These are phyloP conservation scores for Periglandula ipomoeae DNA, from an alignment of 2,329 filamentous ascomycete genomes.

Conservation along the genomic window DNA sequence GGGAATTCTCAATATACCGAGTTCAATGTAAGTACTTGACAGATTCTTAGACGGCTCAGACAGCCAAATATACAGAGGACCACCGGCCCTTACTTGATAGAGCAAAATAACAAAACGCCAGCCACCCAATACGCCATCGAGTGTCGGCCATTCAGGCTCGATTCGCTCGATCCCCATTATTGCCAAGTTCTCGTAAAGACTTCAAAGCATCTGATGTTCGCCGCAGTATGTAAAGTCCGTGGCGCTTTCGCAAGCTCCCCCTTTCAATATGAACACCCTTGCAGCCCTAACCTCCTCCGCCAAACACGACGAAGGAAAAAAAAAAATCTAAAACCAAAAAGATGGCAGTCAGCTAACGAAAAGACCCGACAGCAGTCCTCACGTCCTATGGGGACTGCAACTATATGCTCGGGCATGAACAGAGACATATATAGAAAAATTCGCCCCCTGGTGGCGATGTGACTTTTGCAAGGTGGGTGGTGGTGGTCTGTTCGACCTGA, in stretches of 20 bases:
- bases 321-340: too few relatives aligned
- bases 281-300: not conserved
- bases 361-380: too few relatives aligned
- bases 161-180: not conserved
- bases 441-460: not conserved
- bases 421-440: too few relatives aligned
- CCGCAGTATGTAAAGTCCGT: not conserved
- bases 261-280: not conserved
- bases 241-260: not conserved
- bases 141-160: not conserved
- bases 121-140: conserved; percentile 1
- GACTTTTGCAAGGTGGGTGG: too few relatives aligned
- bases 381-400: too few relatives aligned
- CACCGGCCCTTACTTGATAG: not conserved
- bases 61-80: not conserved
- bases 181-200: not conserved
- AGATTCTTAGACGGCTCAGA: not conserved
- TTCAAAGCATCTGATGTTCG: not conserved
- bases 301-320: not conserved
- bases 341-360: too few relatives aligned
- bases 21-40: not conserved
- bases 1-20: too few relatives aligned
- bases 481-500: too few relatives aligned
- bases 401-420: too few relatives aligned
- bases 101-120: not conserved